Conservation (phyloP, 805 yeast genomes). For the Torulaspora indica region DNA sequence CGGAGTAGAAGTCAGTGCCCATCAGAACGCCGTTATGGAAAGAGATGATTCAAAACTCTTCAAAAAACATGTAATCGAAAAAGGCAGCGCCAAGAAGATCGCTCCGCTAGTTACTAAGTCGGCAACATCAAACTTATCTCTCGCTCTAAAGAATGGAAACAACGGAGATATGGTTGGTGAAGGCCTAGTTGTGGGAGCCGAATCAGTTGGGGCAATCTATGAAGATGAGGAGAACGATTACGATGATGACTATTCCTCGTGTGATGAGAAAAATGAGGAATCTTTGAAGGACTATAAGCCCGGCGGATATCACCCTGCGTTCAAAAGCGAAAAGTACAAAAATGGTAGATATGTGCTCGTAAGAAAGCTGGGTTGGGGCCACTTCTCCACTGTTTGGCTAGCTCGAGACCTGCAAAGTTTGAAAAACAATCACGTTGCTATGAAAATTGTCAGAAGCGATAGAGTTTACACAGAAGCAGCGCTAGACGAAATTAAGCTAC, state of each 20-base stretch:
- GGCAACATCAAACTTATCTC: constrained; percentile 24
- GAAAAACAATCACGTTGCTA: constrained; percentile 69
- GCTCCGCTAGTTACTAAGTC: constrained; percentile 5
- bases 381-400: constrained; percentile 92
- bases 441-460: constrained; percentile 90
- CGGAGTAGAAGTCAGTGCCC: not conserved
- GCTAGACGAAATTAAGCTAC: constrained; percentile 79
- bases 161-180: constrained; percentile 1
- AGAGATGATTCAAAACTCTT: constrained; percentile 12
- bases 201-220: constrained; percentile 16
- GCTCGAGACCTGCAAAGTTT: constrained; percentile 55
- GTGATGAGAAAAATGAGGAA: constrained; percentile 65
- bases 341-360: constrained; percentile 71
- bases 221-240: constrained; percentile 32
- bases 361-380: constrained; percentile 98
- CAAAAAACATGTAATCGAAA: constrained; percentile 11
- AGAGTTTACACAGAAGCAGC: constrained; percentile 91
- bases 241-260: constrained; percentile 38
- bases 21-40: not conserved
- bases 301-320: constrained; percentile 96
- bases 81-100: constrained; percentile 7
- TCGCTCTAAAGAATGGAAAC: constrained; percentile 21
- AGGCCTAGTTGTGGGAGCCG: not conserved
- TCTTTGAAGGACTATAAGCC: constrained; percentile 75
- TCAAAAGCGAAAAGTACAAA: constrained; percentile 78